Base-by-base conservation (phyloP, 176 grass and related monocot genomes). In the Carex kokanica region DNA sequence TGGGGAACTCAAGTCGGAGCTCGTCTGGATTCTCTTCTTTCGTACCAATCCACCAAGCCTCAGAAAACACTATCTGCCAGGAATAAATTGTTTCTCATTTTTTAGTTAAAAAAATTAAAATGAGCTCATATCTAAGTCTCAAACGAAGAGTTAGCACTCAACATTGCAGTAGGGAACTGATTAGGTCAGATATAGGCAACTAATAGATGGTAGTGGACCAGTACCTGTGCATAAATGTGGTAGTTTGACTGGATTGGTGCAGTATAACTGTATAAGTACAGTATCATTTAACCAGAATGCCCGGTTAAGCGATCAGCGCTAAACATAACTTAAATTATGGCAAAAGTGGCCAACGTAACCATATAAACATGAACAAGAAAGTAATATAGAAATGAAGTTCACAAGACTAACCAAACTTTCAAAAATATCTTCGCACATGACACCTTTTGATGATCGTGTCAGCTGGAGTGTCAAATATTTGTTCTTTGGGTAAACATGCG, bases 401-500 rank as follows among this genome's bases (percentile, higher is more conserved):
- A 40, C 3, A 18, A 64, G 55, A 55, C 88, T 87, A 11, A 98
- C 95, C 91, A 98, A 69, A 82, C 95, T 98, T 75, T 98, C 92
- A 75, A 98, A 98, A 53, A 91, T 87, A 84, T 98, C 95, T 81
- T 98, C 95, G 60, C 92, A 94, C 51, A 75, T 80, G 36, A 98
- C 89, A 24, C 95, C 92, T 82, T 98, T 98, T 63, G 84, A 74
- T 18, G 95, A 98, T 64, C 83, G 91, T 1, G 83, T 91, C 83
- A 98, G 90, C 66, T 98, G 95, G 69, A 98, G 90, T 9, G 95
- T 93, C 47, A 98, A 87, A 83, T 98, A 98, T 86, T 98, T 98
- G 89, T 95, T 98, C 88, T 98, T 98, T 9, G 95, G 92, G 87
- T 98, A 98, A 55, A 91, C 84, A 59, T 98, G 92, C n/a, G 95